Base-by-base conservation (phyloP, 2,329 filamentous ascomycete genomes). In the Colletotrichum sp. region DNA sequence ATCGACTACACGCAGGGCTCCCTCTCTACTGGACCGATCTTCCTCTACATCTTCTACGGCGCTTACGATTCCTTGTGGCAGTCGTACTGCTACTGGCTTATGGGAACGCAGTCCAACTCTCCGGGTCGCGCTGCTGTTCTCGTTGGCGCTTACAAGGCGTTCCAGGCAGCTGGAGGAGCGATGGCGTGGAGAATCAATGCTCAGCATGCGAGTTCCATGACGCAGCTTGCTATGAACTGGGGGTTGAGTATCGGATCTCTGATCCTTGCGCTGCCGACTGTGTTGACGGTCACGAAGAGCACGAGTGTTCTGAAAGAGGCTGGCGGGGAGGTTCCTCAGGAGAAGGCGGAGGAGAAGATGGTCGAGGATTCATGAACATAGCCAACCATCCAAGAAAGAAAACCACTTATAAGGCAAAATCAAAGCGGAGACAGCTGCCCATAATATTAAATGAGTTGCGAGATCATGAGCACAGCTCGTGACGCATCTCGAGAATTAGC, bases 41-140 rank as follows among this genome's bases (percentile, higher is more conserved):
- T 93, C 78, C 84, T 94, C 16, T 93, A 93, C 84, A 91, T 93
- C 80, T 93, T 93, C 82, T 94, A 93, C 79, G 92, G 92, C 54
- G 87, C 90, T 75, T 93, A 91, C 78, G 92, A 94, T 79, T 90
- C 92, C 2, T 86, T 91, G 21, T 93, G 91, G 91, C 92, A 93
- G 80, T 89, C 4, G 88, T 85, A 73, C 76, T 89, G 90, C 66
- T 93, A 93, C 84, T 93, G 91, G 91, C 78, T 87, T n/a, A 85
- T 87, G 68, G 86, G 86, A 13, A 84, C 86, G 2, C 81, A 82
- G 73, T 85, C 83, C 27, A 86, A 87, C 77, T 84, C 81, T 18
- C 80, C 85, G 0, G 81, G 80, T 1, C 78, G 82, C 12, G 81
- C 84, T 1, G 86, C 86, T 18, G 81, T 87, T 15, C 79, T 87